These are phyloP conservation scores for Fomitopsis serialis DNA, from an alignment of 768 basidiomycete genomes.

Conservation along the genomic window DNA sequence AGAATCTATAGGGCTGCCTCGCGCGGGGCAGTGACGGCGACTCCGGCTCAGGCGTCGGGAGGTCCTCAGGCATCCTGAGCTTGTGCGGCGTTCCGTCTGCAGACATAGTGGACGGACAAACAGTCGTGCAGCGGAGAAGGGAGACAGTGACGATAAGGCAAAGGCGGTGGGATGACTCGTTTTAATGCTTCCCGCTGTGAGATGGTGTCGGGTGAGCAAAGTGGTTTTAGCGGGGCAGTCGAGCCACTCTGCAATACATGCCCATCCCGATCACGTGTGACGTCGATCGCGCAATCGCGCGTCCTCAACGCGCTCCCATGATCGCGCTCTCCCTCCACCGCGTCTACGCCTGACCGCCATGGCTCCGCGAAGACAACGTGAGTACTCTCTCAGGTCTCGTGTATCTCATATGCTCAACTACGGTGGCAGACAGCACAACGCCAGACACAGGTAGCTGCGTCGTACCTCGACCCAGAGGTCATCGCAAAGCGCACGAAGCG, in stretches of 20 bases:
- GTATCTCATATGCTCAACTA: neutral
- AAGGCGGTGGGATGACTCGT: neutral
- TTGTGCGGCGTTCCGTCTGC: constrained; percentile 4
- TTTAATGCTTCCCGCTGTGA: neutral
- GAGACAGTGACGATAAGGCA: neutral
- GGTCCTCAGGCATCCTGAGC: constrained; percentile 33
- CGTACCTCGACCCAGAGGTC: constrained; percentile 50
- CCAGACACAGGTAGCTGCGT: constrained; percentile 38
- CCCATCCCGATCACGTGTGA: neutral
- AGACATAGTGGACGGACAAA: constrained; percentile 4
- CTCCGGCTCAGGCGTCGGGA: constrained; percentile 81
- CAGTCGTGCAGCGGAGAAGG: neutral
- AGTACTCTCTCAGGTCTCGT: neutral
- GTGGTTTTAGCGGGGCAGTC: neutral
- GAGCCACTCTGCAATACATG: neutral
- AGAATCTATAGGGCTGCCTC: constrained; percentile 79
- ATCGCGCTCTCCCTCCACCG: neutral
- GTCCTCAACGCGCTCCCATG: neutral
- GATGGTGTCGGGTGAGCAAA: neutral
- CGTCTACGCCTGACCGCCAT: neutral
- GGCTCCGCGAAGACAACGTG: constrained; percentile 6
- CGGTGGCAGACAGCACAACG: constrained; percentile 35
- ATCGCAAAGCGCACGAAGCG: constrained; percentile 71
- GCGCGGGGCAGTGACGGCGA: constrained; percentile 51
- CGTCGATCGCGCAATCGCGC: neutral